A percentile compares a stretch with the other conserved stretches of the same genome.
phyloP scores from a whole-genome alignment of 768 basidiomycete species.

The Boletus insuetus region DNA sequence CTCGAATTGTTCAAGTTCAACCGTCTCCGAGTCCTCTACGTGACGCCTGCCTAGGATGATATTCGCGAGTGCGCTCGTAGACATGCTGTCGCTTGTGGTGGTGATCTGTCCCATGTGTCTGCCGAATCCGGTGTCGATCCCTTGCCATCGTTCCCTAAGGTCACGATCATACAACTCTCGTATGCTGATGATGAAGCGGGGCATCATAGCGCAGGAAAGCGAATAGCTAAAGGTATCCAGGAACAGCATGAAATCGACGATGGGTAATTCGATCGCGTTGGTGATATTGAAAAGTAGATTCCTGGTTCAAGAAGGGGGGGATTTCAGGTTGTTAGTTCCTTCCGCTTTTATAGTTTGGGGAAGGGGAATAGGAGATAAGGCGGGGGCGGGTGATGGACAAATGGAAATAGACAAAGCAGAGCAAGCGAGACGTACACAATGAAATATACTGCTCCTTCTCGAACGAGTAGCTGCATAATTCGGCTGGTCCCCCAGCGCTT shows the following conservation, averaged over 20 bases:
- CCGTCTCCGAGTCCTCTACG: neutral
- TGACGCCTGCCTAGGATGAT: too few species aligned
- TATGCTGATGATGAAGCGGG: slow-evolving; percentile 16
- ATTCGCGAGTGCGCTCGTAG: too few species aligned
- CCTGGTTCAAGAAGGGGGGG: neutral
- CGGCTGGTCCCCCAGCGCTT: slow-evolving; percentile 7
- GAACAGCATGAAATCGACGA: neutral
- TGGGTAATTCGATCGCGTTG: too few species aligned
- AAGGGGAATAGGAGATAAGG: too few species aligned
- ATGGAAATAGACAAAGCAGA: too few species aligned
- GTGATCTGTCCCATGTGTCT: neutral
- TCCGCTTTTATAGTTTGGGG: neutral
- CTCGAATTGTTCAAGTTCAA: neutral
- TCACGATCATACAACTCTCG: slow-evolving; percentile 5
- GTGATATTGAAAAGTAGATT: slow-evolving; percentile 2
- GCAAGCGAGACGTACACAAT: slow-evolving; percentile 4
- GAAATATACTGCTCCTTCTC: slow-evolving; percentile 16
- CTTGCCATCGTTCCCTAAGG: neutral
- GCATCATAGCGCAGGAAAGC: slow-evolving; percentile 1
- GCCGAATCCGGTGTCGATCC: slow-evolving; percentile 16
- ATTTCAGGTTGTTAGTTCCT: neutral
- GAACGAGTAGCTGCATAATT: slow-evolving; percentile 1
- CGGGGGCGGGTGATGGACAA: neutral
- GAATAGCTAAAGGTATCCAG: neutral
- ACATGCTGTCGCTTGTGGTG: neutral